Conservation (phyloP, 202 grass and related monocot species). For the Panicum virgatum region DNA sequence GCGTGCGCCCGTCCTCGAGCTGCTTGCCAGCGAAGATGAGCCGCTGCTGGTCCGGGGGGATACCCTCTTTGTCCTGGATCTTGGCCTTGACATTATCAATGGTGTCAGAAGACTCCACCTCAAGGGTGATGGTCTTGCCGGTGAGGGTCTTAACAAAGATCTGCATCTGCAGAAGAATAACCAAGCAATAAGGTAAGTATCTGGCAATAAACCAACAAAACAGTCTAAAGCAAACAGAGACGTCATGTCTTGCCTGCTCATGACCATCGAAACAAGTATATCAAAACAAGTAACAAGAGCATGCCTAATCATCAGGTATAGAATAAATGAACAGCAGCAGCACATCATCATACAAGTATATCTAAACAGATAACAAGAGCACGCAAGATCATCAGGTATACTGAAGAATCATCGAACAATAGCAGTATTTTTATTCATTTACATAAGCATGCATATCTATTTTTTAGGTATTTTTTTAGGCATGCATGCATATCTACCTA, state of each 20-base stretch:
- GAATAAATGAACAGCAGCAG: no score
- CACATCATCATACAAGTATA: no score
- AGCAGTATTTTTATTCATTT: not conserved
- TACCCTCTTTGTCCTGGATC: constrained; percentile 75
- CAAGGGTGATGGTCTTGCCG: not conserved
- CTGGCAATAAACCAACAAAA: not conserved
- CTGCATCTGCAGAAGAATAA: constrained; percentile 32
- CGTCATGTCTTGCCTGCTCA: no score
- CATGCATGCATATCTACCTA: no score
- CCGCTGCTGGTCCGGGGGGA: constrained; percentile 61
- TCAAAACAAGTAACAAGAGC: no score
- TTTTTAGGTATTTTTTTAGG: no score
- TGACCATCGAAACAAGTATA: no score
- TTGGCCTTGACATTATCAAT: constrained; percentile 49
- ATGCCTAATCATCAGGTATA: no score
- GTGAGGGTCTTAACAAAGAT: constrained; percentile 60
- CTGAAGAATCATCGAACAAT: not conserved
- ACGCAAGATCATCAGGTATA: not conserved
- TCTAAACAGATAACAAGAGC: no score
- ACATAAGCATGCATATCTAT: not conserved
- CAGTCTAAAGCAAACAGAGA: not conserved
- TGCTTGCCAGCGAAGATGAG: constrained; percentile 60
- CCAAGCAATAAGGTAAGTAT: not conserved
- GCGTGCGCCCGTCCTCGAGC: constrained; percentile 35
- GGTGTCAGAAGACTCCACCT: no score